Conservation (phyloP, 179 eudicot genomes). For the Vitellaria paradoxa region DNA sequence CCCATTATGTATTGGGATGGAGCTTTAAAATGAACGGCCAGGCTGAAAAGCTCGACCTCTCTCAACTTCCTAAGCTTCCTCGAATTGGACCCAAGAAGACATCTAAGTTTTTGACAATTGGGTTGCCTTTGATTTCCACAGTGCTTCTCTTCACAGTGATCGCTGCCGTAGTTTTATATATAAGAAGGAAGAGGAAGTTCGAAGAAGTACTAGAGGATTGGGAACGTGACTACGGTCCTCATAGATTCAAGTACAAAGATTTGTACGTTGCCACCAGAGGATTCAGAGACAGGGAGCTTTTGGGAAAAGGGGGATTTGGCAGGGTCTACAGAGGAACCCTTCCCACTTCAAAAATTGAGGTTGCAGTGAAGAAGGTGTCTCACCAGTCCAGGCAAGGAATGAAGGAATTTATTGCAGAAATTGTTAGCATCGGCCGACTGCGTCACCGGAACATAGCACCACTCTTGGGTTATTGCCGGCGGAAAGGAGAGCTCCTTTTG, state of each 20-base stretch:
- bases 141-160: background rate
- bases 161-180: background rate
- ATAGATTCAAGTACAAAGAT: constrained; percentile 36
- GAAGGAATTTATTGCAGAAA: too few relatives aligned
- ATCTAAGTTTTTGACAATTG: constrained; percentile 23
- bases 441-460: too few relatives aligned
- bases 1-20: constrained; percentile 21
- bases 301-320: constrained; percentile 53
- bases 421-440: too few relatives aligned
- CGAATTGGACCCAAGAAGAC: constrained; percentile 20
- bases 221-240: constrained; percentile 35
- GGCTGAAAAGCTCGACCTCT: constrained; percentile 20
- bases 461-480: too few relatives aligned
- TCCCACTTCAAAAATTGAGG: constrained; percentile 28
- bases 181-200: constrained; percentile 23
- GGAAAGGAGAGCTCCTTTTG: too few relatives aligned
- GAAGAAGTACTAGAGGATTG: constrained; percentile 30
- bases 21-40: constrained; percentile 12
- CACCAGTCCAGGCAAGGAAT: too few relatives aligned
- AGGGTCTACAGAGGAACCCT: constrained; percentile 60
- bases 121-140: constrained; percentile 11
- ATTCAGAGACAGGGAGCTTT: constrained; percentile 18
- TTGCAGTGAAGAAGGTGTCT: constrained; percentile 56
- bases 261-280: background rate
- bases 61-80: constrained; percentile 30